Percentiles rank a stretch among this genome's conserved stretches.
These are phyloP conservation scores for Oemleria cerasiformis DNA, from an alignment of 306 rosid species.

Conservation along the genomic window DNA sequence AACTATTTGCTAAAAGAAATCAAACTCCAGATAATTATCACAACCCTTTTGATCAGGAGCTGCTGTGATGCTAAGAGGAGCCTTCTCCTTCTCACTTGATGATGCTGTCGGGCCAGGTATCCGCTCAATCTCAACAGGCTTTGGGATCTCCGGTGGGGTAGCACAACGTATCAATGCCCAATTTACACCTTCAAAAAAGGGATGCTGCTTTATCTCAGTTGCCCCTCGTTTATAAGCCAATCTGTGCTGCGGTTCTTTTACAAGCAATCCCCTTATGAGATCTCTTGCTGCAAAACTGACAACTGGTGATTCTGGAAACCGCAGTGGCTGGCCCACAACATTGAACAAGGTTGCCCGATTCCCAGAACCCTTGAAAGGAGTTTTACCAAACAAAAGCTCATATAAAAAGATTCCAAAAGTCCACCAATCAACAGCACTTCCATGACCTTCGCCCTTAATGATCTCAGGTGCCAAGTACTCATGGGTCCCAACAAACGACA, in stretches of 20 bases:
- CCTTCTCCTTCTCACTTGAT: slow-evolving; percentile 51
- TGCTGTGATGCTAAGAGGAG: slow-evolving; percentile 35
- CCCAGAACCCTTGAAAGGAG: slow-evolving; percentile 95
- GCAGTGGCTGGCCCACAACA: slow-evolving; percentile 84
- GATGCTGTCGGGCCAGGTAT: slow-evolving; percentile 70
- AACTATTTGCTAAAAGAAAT: slow-evolving; percentile 76
- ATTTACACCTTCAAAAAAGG: slow-evolving; percentile 95
- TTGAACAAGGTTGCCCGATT: slow-evolving; percentile 87
- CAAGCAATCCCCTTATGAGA: slow-evolving; percentile 87
- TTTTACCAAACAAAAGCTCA: slow-evolving; percentile 89
- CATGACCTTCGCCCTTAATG: slow-evolving; percentile 96
- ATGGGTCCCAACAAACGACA: slow-evolving; percentile 97
- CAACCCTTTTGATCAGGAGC: slow-evolving; percentile 66
- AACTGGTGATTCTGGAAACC: slow-evolving; percentile 90
- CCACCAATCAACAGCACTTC: slow-evolving; percentile 99
- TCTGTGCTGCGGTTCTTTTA: slow-evolving; percentile 88
- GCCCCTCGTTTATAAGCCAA: slow-evolving; percentile 93
- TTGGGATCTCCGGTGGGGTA: slow-evolving; percentile 96
- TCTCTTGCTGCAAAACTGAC: slow-evolving; percentile 95
- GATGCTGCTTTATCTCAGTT: slow-evolving; percentile 91
- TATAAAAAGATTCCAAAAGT: slow-evolving; percentile 92
- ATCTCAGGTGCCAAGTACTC: slow-evolving; percentile 98
- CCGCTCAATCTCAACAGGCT: slow-evolving; percentile 75
- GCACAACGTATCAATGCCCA: slow-evolving; percentile 98
- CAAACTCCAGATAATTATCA: slow-evolving; percentile 91